A percentile compares a stretch with the other conserved stretches of the same genome.
Evolutionary conservation across 768 basidiomycete genomes (phyloP).

Genomic region (Tylopilus balloui): DNA sequence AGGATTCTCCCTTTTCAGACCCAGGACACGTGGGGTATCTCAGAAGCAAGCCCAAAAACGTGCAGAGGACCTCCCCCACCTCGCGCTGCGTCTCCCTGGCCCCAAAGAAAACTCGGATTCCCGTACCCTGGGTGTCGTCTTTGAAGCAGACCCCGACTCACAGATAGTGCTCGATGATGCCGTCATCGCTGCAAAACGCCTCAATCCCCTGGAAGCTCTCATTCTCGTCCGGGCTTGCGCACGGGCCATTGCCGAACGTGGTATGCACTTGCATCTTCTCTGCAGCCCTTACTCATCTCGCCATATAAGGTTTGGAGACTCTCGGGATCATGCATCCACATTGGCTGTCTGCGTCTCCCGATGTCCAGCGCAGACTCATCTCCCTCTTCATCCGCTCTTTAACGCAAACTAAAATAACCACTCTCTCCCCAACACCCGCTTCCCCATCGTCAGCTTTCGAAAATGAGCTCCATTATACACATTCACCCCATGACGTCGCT

Average conservation of each 20-base stretch:
- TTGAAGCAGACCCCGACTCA: conserved; percentile 55
- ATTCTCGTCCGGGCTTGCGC: conserved; percentile 64
- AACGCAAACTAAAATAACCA: conserved; percentile 41
- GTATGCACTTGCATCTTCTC: conserved; percentile 35
- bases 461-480: conserved; percentile 58
- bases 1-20: conserved; percentile 47
- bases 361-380: conserved; percentile 63
- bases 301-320: conserved; percentile 62
- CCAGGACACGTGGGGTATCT: conserved; percentile 39
- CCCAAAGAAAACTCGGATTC: conserved; percentile 45
- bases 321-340: conserved; percentile 84
- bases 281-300: background rate
- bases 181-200: conserved; percentile 51
- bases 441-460: conserved; percentile 52
- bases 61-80: conserved; percentile 41
- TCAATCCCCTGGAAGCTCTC: conserved; percentile 61
- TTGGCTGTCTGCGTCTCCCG: conserved; percentile 72
- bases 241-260: conserved; percentile 59
- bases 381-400: conserved; percentile 67
- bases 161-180: conserved; percentile 46
- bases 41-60: conserved; percentile 35
- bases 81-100: conserved; percentile 59
- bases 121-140: conserved; percentile 50
- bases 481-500: conserved; percentile 72
- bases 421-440: conserved; percentile 48